Conservation (phyloP, 306 rosid species). For the Fagus sylvatica region DNA sequence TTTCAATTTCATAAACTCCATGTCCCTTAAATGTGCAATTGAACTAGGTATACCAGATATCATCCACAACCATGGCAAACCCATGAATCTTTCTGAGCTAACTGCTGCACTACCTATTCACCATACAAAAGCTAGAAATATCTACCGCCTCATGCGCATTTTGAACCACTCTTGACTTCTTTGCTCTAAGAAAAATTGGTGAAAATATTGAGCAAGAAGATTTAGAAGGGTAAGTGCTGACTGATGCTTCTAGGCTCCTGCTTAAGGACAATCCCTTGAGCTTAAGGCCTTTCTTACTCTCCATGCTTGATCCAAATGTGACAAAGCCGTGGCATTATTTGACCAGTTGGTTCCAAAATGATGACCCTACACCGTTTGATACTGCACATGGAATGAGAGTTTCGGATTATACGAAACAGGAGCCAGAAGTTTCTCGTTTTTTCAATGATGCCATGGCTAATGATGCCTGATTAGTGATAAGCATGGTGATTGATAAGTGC, state of each 20-base stretch:
- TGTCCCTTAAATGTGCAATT: no score
- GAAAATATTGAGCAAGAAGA: background rate
- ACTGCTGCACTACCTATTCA: slow-evolving; percentile 10
- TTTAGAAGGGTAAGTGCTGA: slow-evolving; percentile 14
- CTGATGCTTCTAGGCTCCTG: slow-evolving; percentile 26
- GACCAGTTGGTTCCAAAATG: slow-evolving; percentile 15
- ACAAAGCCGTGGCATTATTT: background rate
- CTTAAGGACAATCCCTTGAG: slow-evolving; percentile 19
- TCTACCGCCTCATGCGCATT: slow-evolving; percentile 35
- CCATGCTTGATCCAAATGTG: background rate
- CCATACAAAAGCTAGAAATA: slow-evolving; percentile 4
- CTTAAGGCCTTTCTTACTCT: slow-evolving; percentile 18
- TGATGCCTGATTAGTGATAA: slow-evolving; percentile 21
- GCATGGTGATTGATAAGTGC: slow-evolving; percentile 4
- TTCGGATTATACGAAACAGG: slow-evolving; percentile 5
- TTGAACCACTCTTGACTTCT: slow-evolving; percentile 33
- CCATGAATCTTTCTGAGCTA: slow-evolving; percentile 26
- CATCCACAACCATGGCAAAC: slow-evolving; percentile 24
- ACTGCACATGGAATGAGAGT: slow-evolving; percentile 5
- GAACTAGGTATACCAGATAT: no score
- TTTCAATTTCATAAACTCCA: no score
- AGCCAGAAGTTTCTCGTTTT: background rate
- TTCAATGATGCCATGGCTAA: slow-evolving; percentile 31
- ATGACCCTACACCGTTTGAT: slow-evolving; percentile 10
- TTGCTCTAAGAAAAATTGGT: background rate